Base-by-base conservation (phyloP, 768 basidiomycete species). In the Cystobasidiopsis lactophilus region DNA sequence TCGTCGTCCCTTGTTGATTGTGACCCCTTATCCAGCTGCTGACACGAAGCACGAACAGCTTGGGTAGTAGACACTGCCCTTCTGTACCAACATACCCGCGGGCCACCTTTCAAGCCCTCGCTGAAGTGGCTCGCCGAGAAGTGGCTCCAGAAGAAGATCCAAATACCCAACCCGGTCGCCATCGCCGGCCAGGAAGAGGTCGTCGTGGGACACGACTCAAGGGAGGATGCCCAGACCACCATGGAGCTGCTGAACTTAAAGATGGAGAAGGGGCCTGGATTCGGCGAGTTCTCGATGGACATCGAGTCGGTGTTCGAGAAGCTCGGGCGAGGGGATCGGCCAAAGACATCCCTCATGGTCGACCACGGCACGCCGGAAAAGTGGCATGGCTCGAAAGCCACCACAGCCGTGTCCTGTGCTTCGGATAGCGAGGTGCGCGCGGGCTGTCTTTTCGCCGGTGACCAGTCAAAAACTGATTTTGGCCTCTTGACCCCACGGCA, bases 41-140 rank as follows among this genome's bases (percentile, higher is more conserved):
- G n/a, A n/a, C n/a, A n/a, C n/a, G n/a, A n/a, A n/a, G n/a, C n/a
- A n/a, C n/a, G n/a, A n/a, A 14, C 52, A 58, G 59, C 74, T 91
- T 69, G 74, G 48, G 85, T 85, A 63, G 82, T 95, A 61, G 91
- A 98, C 63, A 95, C 91, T 1, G 82, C 86, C 0, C 63, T 98
- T 3, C 65, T 80, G 10, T 98, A 79, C 68, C 82, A 88, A 63
- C 91, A 98, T 67, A 85, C 91, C 0, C 79, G 85, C 19, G 88
- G 91, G 1, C 76, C 85, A 38, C 88, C 91, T 0, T 76, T 85
- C 57, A 96, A 95, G 68, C 85, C 91, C 0, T 85, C 84, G 1
- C 74, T 98, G 5, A 88, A 88, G n/a, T 95, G 86, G 86, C 75
- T 98, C 41, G 84, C 85, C 41, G 82, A 83, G 63, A 85, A 85